Conservation (phyloP, 176 grass and related monocot species). For the sorghum (Sorghum bicolor) region Sorghum_bicolor_NCBIv3 NC_012875.2:56236001-56236500, state of each 20-base stretch:
- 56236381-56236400: neutral
- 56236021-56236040: neutral
- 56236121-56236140: neutral
- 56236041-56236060: constrained; percentile 36
- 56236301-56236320: constrained; percentile 59
- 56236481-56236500: constrained; percentile 63
- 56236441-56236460: constrained; percentile 59
- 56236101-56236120: constrained; percentile 24
- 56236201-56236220: neutral
- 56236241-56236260: constrained; percentile 80
- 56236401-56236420: constrained; percentile 8
- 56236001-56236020: neutral
- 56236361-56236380: neutral
- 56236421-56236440: constrained; percentile 62
- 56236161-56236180: neutral
- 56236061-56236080: constrained; percentile 63
- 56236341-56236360: constrained; percentile 60
- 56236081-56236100: constrained; percentile 81
- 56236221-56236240: neutral
- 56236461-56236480: constrained; percentile 55
- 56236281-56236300: constrained; percentile 44
- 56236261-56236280: constrained; percentile 36
- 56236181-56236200: neutral
- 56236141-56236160: too few species aligned
- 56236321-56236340: constrained; percentile 72